Evolutionary conservation across 257 asterid species (phyloP).

Genomic region (Solanum boliviense): DNA sequence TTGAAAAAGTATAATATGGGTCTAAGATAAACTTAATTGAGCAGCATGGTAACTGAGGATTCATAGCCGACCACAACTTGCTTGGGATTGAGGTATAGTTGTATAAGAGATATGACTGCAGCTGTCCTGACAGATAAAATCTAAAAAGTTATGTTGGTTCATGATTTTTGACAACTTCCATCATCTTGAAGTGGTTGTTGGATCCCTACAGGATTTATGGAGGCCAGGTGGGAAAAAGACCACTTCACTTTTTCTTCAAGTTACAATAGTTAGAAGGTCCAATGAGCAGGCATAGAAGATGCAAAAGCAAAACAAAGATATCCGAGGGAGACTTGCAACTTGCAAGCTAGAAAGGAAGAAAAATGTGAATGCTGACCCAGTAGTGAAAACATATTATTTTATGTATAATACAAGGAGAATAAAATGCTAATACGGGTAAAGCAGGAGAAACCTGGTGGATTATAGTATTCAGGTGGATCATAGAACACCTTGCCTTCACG

Average conservation of each 20-base stretch:
- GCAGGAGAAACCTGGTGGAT: conserved; percentile 56
- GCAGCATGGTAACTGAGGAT: neutral
- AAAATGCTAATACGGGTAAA: neutral
- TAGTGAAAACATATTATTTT: neutral
- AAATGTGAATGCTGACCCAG: neutral
- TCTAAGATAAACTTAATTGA: neutral
- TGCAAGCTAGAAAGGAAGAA: neutral
- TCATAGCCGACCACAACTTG: neutral
- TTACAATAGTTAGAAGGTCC: neutral
- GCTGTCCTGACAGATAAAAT: neutral
- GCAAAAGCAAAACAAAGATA: neutral
- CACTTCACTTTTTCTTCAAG: neutral
- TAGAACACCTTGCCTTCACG: conserved; percentile 90
- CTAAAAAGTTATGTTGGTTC: neutral
- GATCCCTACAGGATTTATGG: neutral
- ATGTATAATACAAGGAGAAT: neutral
- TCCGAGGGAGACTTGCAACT: neutral
- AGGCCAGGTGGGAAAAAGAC: neutral
- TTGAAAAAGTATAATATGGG: neutral
- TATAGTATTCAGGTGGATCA: conserved; percentile 87
- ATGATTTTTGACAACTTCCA: neutral
- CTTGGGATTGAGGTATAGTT: neutral
- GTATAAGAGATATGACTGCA: neutral
- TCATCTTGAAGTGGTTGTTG: neutral
- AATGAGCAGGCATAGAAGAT: neutral